Percentiles rank a stretch among this genome's conserved stretches.
These are phyloP conservation scores for Aaosphaeria pasadenensis DNA, from an alignment of 2,329 filamentous ascomycete genomes.

Conservation along the genomic window DNA sequence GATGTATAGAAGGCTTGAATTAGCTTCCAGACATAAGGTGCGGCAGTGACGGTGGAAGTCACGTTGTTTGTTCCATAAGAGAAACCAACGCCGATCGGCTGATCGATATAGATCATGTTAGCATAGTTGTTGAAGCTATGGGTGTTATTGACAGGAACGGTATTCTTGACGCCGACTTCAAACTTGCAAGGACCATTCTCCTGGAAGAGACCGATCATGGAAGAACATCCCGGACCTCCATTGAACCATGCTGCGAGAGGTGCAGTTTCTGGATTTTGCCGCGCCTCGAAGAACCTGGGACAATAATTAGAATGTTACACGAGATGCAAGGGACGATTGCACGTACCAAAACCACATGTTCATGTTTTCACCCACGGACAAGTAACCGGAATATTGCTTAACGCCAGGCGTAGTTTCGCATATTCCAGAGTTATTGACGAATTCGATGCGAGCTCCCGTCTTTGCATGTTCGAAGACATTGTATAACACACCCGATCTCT, in stretches of 20 bases:
- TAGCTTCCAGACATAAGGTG: slow-evolving; percentile 57
- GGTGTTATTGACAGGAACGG: slow-evolving; percentile 18
- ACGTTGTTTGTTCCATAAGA: slow-evolving; percentile 57
- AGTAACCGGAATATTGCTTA: slow-evolving; percentile 53
- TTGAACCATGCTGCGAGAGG: slow-evolving; percentile 58
- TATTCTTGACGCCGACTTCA: slow-evolving; percentile 10
- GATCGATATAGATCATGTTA: slow-evolving; percentile 62
- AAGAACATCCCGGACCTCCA: slow-evolving; percentile 4
- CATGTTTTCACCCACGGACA: slow-evolving; percentile 49
- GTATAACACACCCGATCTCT: slow-evolving; percentile 19
- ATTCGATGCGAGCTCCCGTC: slow-evolving; percentile 24
- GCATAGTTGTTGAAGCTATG: slow-evolving; percentile 30
- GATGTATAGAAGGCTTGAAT: slow-evolving; percentile 60
- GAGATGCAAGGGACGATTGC: neutral
- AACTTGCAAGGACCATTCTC: slow-evolving; percentile 53
- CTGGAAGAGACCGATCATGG: slow-evolving; percentile 51
- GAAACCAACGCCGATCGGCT: slow-evolving; percentile 60
- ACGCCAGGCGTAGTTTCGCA: slow-evolving; percentile 54
- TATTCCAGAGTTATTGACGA: slow-evolving; percentile 41
- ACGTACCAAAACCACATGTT: slow-evolving; percentile 26
- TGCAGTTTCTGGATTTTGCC: slow-evolving; percentile 49
- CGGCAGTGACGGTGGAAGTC: slow-evolving; percentile 50
- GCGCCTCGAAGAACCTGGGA: slow-evolving; percentile 52
- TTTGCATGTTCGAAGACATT: slow-evolving; percentile 28
- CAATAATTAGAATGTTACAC: neutral